Evolutionary conservation across 1,139 yeast species (phyloP), one percentile per base, ranked within the genome.

Genomic region (Debaryomyces sp.): DNA sequence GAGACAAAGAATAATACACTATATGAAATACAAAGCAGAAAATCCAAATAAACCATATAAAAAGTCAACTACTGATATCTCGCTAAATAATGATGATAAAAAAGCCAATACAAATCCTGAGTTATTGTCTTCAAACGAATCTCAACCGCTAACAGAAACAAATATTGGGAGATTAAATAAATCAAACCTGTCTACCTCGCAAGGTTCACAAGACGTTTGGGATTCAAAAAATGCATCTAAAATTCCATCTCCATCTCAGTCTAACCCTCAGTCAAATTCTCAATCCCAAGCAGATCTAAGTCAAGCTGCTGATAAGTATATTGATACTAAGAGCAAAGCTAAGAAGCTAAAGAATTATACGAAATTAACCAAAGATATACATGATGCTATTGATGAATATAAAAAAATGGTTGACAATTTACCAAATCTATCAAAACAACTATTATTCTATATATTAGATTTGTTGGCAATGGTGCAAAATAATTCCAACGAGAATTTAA

Each of bases 381-480:
- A 82, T 52, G 80, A 79, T 35, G 89, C 95, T 4, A 78, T 89
- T 37, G 81, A 79, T 47, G 88, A 85, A 49, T 91, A 90, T 66
- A 89, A 89, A 56, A 59, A 59, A 38, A 75, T 91, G 57, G 84
- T 94, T 43, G 82, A 82, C 49, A 71, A 74, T 47, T 74, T 90
- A 46, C 96, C 96, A 1, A 73, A 74, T 6, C 71, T 85, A 32
- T 85, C 94, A 45, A 85, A 87, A 54, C 97, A 94, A 61, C 75
- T 94, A 37, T 74, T 94, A n/a, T 87, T 92, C 58, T 94, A 95
- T 68, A 81, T 95, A 24, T 71, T 94, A 57, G 99, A 94, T 67
- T 73, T 95, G 56, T 74, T 94, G 50, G 88, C 96, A 9, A 82
- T 91, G 74, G 96, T 94, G 56, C 89, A 92, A 45, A 84, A 88